phyloP scores from a whole-genome alignment of 148 eudicot species.

The Cornus controversa region DNA sequence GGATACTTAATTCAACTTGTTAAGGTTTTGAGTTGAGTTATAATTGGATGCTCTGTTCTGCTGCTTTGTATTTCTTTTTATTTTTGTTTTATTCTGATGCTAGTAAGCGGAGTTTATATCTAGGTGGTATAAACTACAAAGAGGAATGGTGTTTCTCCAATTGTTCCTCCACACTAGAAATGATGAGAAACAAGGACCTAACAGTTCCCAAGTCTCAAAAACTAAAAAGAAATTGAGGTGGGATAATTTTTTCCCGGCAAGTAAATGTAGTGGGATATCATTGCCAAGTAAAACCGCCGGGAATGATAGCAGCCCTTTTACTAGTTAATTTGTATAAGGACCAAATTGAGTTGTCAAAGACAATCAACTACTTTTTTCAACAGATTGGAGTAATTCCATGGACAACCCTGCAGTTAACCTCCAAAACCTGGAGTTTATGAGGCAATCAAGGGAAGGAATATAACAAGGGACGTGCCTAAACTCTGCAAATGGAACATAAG shows the following conservation, averaged over 20 bases:
- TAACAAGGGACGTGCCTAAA: background rate
- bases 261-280: background rate
- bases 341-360: no score
- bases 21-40: background rate
- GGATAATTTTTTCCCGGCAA: background rate
- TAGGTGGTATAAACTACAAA: background rate
- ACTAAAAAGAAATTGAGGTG: background rate
- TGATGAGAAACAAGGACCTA: background rate
- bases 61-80: background rate
- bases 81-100: background rate
- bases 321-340: background rate
- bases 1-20: background rate
- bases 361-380: background rate
- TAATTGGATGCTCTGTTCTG: background rate
- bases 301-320: background rate
- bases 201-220: background rate
- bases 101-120: no score
- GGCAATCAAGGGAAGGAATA: no score
- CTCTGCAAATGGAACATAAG: no score
- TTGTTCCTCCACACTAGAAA: no score
- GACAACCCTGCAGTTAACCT: background rate
- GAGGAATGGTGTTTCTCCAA: background rate
- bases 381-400: slow-evolving; percentile 1
- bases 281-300: background rate
- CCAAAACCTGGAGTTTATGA: no score